Evolutionary conservation across 2,329 filamentous ascomycete species (phyloP).

Genomic region (Monilinia polystroma): DNA sequence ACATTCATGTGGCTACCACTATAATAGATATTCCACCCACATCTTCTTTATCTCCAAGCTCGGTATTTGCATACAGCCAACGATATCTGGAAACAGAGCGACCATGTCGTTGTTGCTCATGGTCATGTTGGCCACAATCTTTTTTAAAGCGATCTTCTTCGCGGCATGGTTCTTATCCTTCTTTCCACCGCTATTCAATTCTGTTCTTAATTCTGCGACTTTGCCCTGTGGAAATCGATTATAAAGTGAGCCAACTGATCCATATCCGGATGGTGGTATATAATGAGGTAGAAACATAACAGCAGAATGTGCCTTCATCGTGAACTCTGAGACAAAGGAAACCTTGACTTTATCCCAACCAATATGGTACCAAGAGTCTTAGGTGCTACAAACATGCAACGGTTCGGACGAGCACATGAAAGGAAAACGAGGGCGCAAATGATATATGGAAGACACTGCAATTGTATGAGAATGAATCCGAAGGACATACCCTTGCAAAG

Average conservation of each 20-base stretch:
- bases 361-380: not conserved
- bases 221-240: slow-evolving; percentile 74
- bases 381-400: slow-evolving; percentile 23
- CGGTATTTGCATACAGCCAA: slow-evolving; percentile 90
- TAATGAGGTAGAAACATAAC: slow-evolving; percentile 40
- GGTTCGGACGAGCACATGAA: slow-evolving; percentile 20
- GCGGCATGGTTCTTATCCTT: slow-evolving; percentile 95
- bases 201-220: slow-evolving; percentile 92
- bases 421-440: slow-evolving; percentile 25
- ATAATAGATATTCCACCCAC: slow-evolving; percentile 51
- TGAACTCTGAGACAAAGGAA: slow-evolving; percentile 1
- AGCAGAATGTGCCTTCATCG: slow-evolving; percentile 22
- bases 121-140: slow-evolving; percentile 99
- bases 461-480: slow-evolving; percentile 2
- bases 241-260: slow-evolving; percentile 36
- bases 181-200: slow-evolving; percentile 90
- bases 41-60: slow-evolving; percentile 99
- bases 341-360: slow-evolving; percentile 13
- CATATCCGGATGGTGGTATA: slow-evolving; percentile 34
- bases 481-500: slow-evolving; percentile 83
- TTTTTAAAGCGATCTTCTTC: slow-evolving; percentile 98
- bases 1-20: not conserved
- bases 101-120: slow-evolving; percentile 99
- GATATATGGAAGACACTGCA: slow-evolving; percentile 3
- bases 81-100: slow-evolving; percentile 90